Conservation (phyloP, 805 yeast genomes). For the Pichia sporocuriosa region DNA sequence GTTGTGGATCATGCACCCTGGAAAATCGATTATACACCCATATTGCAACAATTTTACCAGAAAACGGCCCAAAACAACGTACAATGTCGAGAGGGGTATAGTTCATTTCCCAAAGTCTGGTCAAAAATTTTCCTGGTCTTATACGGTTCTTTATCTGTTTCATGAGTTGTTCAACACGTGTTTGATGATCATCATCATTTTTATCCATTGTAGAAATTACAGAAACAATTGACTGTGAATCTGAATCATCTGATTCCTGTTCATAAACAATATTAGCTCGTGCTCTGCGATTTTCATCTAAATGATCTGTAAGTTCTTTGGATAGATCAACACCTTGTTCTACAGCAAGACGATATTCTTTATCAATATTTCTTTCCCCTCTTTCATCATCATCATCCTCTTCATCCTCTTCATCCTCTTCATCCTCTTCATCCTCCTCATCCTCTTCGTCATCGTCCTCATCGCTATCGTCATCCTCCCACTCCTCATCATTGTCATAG, state of each 20-base stretch:
- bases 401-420: background rate
- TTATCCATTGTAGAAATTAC: constrained; percentile 2
- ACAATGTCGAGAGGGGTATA: constrained; percentile 49
- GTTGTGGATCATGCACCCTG: constrained; percentile 21
- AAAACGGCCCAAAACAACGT: constrained; percentile 46
- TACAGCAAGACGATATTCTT: constrained; percentile 16
- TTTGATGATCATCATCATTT: constrained; percentile 4
- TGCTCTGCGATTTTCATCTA: constrained; percentile 5
- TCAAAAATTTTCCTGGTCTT: constrained; percentile 31
- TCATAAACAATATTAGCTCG: background rate
- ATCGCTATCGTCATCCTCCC: background rate
- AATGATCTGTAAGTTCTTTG: constrained; percentile 26
- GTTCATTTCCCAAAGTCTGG: constrained; percentile 46
- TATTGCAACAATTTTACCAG: constrained; percentile 41
- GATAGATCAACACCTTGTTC: constrained; percentile 28
- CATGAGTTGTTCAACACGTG: constrained; percentile 6
- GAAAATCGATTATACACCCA: constrained; percentile 52
- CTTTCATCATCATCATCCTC: background rate
- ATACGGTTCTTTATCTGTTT: constrained; percentile 27
- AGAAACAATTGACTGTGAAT: constrained; percentile 7
- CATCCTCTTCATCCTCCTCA: background rate
- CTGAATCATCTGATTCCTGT: constrained; percentile 3
- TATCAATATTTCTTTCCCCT: background rate
- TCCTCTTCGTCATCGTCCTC: background rate
- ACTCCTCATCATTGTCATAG: background rate